Conservation (phyloP, 495 filamentous ascomycete genomes). For the Hyaloscypha variabilis region DNA sequence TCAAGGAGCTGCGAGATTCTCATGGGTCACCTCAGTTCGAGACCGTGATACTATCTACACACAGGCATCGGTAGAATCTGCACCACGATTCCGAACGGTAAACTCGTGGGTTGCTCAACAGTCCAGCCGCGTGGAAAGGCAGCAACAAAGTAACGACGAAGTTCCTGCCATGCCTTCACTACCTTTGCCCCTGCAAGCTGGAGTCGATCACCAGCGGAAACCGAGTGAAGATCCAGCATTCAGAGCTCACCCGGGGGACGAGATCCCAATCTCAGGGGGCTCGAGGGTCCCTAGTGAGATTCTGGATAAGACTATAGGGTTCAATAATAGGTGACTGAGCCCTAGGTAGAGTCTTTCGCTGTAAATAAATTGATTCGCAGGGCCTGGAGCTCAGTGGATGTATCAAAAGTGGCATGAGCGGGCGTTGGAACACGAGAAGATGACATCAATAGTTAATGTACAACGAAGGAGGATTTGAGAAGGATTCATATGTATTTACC, state of each 20-base stretch:
- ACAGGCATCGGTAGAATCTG: constrained; percentile 43
- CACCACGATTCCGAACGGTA: constrained; percentile 58
- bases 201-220: constrained; percentile 22
- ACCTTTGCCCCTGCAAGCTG: constrained; percentile 18
- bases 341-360: constrained; percentile 14
- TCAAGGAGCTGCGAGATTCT: constrained; percentile 17
- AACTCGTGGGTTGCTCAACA: constrained; percentile 67
- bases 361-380: constrained; percentile 22
- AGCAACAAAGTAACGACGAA: constrained; percentile 13
- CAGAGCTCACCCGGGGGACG: constrained; percentile 30
- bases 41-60: constrained; percentile 41
- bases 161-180: constrained; percentile 27
- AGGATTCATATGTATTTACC: not conserved
- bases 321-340: constrained; percentile 11
- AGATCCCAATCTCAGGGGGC: constrained; percentile 24
- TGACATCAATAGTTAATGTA: not conserved
- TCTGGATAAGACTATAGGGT: constrained; percentile 28
- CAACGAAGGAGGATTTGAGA: not conserved
- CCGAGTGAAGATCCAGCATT: constrained; percentile 28
- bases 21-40: constrained; percentile 25
- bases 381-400: constrained; percentile 29
- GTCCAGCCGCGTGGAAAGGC: constrained; percentile 25
- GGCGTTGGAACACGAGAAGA: not conserved
- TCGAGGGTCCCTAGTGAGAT: constrained; percentile 29
- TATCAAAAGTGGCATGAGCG: constrained; percentile 8